These are phyloP conservation scores for Arxiozyma heterogenica DNA, from an alignment of 1,139 yeast species.

Conservation along the genomic window DNA sequence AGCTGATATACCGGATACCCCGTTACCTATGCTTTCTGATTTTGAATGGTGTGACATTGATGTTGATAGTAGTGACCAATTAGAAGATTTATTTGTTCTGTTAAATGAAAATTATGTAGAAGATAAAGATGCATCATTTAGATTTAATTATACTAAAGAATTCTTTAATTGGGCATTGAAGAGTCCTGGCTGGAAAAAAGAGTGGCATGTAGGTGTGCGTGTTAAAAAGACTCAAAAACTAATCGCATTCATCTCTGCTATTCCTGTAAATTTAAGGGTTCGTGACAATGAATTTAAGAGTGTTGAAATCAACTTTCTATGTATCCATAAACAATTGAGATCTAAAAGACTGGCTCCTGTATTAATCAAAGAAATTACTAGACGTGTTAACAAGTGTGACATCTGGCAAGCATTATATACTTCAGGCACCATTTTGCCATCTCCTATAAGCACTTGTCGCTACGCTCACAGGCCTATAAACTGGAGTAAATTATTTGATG, in stretches of 20 bases:
- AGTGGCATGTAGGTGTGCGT: conserved; percentile 92
- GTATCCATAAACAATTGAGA: conserved; percentile 88
- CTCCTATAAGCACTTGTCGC: conserved; percentile 84
- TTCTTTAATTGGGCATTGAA: conserved; percentile 90
- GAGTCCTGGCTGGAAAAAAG: conserved; percentile 85
- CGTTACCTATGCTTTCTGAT: conserved; percentile 62
- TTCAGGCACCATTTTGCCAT: conserved; percentile 84
- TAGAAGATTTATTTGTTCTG: conserved; percentile 59
- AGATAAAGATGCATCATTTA: conserved; percentile 82
- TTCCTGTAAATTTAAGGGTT: conserved; percentile 65
- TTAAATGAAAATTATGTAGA: conserved; percentile 89
- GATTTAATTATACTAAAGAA: conserved; percentile 78
- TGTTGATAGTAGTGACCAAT: conserved; percentile 36
- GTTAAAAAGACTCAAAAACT: conserved; percentile 67
- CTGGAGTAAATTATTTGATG: conserved; percentile 83
- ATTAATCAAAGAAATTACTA: conserved; percentile 83
- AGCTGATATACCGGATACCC: conserved; percentile 59
- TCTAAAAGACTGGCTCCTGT: conserved; percentile 93
- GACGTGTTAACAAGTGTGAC: conserved; percentile 74
- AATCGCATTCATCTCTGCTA: conserved; percentile 87
- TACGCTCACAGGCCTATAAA: conserved; percentile 91
- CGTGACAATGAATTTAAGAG: conserved; percentile 50
- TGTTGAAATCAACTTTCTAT: conserved; percentile 87
- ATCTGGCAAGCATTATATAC: conserved; percentile 97
- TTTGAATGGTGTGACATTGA: conserved; percentile 88